Percentiles rank a stretch among this genome's conserved stretches.
These are phyloP conservation scores for Fraxinus angustifolia DNA, from an alignment of 305 asterid genomes.

Conservation along the genomic window DNA sequence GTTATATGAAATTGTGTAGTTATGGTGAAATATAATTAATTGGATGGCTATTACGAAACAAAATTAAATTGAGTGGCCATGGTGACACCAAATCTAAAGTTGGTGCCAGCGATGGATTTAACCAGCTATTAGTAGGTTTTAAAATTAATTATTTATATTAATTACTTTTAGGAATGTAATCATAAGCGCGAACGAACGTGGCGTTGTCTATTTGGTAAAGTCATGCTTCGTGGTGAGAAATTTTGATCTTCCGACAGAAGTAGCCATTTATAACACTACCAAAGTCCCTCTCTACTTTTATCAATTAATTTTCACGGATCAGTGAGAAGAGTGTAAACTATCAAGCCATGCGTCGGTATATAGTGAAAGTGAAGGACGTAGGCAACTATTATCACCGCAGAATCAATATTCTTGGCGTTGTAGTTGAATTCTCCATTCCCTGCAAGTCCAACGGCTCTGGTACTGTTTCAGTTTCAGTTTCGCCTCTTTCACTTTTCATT, in stretches of 20 bases:
- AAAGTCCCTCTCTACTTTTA: neutral
- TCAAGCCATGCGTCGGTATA: neutral
- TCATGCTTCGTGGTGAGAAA: neutral
- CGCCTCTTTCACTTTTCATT: neutral
- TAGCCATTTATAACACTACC: neutral
- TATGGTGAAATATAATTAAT: no score
- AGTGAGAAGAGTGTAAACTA: neutral
- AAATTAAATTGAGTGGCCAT: no score
- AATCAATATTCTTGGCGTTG: slow-evolving; percentile 16
- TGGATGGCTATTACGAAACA: no score
- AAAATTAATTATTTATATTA: no score
- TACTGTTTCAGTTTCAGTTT: neutral
- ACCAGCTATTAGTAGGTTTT: no score
- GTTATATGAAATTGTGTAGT: no score
- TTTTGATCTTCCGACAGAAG: neutral
- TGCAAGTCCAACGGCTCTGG: slow-evolving; percentile 23
- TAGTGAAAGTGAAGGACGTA: slow-evolving; percentile 7
- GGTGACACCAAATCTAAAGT: no score
- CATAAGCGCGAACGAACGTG: neutral
- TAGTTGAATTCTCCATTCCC: slow-evolving; percentile 28
- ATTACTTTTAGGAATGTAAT: neutral
- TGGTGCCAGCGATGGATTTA: no score
- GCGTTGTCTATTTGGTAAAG: neutral
- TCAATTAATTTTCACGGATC: neutral
- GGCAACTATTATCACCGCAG: slow-evolving; percentile 5